Evolutionary conservation across 768 basidiomycete species (phyloP).

Genomic region (Phlegmacium glaucopus): DNA sequence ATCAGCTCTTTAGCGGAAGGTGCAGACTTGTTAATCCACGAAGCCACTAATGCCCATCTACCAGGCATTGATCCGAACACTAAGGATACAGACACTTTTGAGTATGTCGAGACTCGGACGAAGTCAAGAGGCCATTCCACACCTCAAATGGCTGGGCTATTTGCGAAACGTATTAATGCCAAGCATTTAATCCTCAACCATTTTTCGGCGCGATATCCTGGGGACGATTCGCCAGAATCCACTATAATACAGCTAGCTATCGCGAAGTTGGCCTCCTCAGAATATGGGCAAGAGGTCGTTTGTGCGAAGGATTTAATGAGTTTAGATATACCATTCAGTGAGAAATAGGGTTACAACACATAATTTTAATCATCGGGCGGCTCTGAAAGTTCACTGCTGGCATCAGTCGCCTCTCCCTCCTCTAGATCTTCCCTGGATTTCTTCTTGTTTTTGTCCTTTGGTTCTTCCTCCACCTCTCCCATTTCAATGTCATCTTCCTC

Average conservation of each 20-base stretch:
- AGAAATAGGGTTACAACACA: constrained; percentile 18
- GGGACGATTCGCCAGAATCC: constrained; percentile 53
- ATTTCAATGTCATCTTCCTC: constrained; percentile 79
- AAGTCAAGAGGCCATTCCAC: constrained; percentile 87
- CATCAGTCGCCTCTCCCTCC: constrained; percentile 84
- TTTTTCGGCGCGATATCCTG: constrained; percentile 79
- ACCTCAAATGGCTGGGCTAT: constrained; percentile 84
- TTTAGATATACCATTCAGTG: constrained; percentile 47
- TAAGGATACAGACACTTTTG: constrained; percentile 58
- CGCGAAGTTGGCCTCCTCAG: constrained; percentile 45
- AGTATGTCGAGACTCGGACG: constrained; percentile 57
- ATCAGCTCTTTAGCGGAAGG: constrained; percentile 58
- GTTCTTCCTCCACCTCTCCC: constrained; percentile 84
- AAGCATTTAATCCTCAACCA: constrained; percentile 73
- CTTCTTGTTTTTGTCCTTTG: constrained; percentile 50
- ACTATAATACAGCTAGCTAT: constrained; percentile 63
- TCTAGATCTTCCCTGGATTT: constrained; percentile 71
- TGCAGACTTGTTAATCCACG: constrained; percentile 78
- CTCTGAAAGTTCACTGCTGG: constrained; percentile 74
- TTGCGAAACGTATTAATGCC: constrained; percentile 66
- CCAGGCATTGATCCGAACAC: constrained; percentile 58
- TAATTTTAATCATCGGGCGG: constrained; percentile 53
- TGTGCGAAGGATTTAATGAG: constrained; percentile 80
- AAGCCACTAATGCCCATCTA: constrained; percentile 86
- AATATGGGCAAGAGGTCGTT: constrained; percentile 53